These are phyloP conservation scores for Nidula microcarpa DNA, from an alignment of 768 basidiomycete genomes.

Conservation along the genomic window DNA sequence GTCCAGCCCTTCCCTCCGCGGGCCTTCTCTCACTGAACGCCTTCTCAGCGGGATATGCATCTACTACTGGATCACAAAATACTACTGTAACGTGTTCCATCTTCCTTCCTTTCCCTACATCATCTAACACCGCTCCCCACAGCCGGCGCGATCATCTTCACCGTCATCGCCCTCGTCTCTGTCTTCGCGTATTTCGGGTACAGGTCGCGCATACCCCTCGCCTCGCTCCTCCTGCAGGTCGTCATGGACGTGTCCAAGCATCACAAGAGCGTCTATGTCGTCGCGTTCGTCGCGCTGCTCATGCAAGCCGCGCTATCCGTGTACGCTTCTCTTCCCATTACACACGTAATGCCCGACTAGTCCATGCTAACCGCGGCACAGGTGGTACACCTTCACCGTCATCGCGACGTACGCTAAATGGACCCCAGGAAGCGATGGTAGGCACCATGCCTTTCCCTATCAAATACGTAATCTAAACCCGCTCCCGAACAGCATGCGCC, in stretches of 20 bases:
- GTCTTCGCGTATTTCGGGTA: slow-evolving; percentile 73
- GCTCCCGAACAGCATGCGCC: slow-evolving; percentile 39
- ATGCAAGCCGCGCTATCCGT: slow-evolving; percentile 69
- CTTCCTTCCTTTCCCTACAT: background rate
- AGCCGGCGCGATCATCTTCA: slow-evolving; percentile 86
- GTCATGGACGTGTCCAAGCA: slow-evolving; percentile 85
- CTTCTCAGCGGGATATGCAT: slow-evolving; percentile 2
- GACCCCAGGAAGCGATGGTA: slow-evolving; percentile 75
- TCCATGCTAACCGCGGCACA: slow-evolving; percentile 23
- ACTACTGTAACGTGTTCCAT: slow-evolving; percentile 51
- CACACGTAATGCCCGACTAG: background rate
- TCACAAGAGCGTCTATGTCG: slow-evolving; percentile 76
- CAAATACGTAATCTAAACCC: slow-evolving; percentile 1
- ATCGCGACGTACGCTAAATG: slow-evolving; percentile 76
- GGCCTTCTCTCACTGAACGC: background rate
- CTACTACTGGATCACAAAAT: slow-evolving; percentile 72
- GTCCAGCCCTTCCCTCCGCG: slow-evolving; percentile 14
- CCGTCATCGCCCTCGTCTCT: slow-evolving; percentile 73
- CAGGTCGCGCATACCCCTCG: slow-evolving; percentile 72
- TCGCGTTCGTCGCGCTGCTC: slow-evolving; percentile 68
- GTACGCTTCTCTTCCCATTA: slow-evolving; percentile 30
- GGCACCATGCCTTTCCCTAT: slow-evolving; percentile 13
- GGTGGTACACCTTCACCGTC: slow-evolving; percentile 76
- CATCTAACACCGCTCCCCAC: slow-evolving; percentile 6
- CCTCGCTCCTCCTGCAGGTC: slow-evolving; percentile 74